These are phyloP conservation scores for Dorcoceras hygrometricum DNA, from an alignment of 257 asterid genomes.

Conservation along the genomic window DNA sequence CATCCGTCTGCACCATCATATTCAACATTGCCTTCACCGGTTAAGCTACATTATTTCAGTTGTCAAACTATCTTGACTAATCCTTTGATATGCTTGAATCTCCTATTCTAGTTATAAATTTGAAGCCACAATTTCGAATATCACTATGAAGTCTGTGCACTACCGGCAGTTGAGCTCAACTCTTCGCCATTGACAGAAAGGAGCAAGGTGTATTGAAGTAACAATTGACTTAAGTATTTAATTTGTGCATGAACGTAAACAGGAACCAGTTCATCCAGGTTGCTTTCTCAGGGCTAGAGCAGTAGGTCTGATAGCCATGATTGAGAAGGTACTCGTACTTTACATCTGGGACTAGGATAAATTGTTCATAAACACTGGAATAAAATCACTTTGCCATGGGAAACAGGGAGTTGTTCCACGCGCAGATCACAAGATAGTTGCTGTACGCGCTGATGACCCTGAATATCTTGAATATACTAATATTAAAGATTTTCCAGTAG, in stretches of 20 bases:
- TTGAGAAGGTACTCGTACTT: constrained; percentile 65
- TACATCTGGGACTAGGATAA: background rate
- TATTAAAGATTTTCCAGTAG: constrained; percentile 90
- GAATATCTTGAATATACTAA: constrained; percentile 78
- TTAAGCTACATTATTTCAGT: too few relatives aligned
- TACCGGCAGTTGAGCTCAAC: background rate
- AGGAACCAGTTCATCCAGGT: constrained; percentile 97
- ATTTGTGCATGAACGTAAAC: constrained; percentile 23
- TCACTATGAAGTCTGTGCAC: too few relatives aligned
- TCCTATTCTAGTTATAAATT: too few relatives aligned
- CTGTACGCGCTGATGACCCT: constrained; percentile 95
- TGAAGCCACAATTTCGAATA: too few relatives aligned
- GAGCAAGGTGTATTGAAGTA: background rate
- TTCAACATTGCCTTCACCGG: too few relatives aligned
- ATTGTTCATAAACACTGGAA: constrained; percentile 6
- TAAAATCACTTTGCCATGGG: constrained; percentile 8
- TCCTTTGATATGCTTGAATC: too few relatives aligned
- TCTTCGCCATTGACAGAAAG: background rate
- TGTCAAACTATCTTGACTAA: too few relatives aligned
- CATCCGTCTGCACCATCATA: too few relatives aligned
- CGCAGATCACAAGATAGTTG: constrained; percentile 93
- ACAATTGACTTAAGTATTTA: background rate
- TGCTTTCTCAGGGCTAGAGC: constrained; percentile 97
- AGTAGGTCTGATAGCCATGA: constrained; percentile 98
- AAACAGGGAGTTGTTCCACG: constrained; percentile 89